Evolutionary conservation across 331 rosid species (phyloP).

Genomic region (Quercus lobata): DNA sequence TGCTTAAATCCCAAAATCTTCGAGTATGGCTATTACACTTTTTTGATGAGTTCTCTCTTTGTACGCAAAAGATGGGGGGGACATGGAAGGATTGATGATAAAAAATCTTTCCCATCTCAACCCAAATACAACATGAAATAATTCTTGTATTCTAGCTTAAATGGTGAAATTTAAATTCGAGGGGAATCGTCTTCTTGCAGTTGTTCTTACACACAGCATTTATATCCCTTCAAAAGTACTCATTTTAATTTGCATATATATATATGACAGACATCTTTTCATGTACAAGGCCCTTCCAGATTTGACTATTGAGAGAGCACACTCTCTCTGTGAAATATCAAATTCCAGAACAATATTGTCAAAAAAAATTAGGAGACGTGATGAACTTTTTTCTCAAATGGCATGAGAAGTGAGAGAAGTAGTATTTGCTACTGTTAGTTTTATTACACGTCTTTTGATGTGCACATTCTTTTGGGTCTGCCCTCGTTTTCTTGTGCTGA

Average conservation of each 20-base stretch:
- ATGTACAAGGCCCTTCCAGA: not conserved
- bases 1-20: no score
- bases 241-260: not conserved
- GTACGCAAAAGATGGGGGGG: not conserved
- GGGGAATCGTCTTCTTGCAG: not conserved
- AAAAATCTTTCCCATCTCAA: not conserved
- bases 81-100: not conserved
- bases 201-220: not conserved
- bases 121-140: not conserved
- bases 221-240: not conserved
- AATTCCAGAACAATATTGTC: no score
- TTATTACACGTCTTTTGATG: constrained; percentile 41
- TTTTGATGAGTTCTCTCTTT: not conserved
- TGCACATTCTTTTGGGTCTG: constrained; percentile 6
- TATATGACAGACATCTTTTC: not conserved
- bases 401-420: not conserved
- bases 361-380: no score
- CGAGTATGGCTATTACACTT: not conserved
- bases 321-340: no score
- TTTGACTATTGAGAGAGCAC: no score
- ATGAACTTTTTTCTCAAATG: not conserved
- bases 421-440: constrained; percentile 1
- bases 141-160: not conserved
- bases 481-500: constrained; percentile 40
- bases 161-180: not conserved